Evolutionary conservation across 2,329 filamentous ascomycete species (phyloP).

Genomic region (Colletotrichum endophyticum): DNA sequence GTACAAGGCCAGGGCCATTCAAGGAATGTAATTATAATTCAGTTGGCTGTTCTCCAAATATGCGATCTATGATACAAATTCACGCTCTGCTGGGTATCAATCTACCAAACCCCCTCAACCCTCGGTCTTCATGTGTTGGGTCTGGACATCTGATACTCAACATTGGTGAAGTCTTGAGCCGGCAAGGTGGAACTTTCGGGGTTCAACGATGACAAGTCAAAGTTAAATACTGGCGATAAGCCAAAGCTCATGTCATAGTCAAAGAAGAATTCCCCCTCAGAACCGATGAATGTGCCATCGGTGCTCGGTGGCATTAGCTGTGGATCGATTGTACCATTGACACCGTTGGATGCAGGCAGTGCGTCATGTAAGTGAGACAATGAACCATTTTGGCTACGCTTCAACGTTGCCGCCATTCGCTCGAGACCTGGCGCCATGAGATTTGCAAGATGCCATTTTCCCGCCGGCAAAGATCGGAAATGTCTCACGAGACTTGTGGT

Average conservation of each 20-base stretch:
- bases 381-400: background rate
- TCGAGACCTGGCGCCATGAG: conserved; percentile 51
- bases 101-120: accelerated
- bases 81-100: background rate
- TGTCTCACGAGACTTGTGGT: conserved; percentile 40
- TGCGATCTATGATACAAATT: background rate
- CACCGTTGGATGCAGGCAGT: background rate
- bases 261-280: conserved; percentile 21
- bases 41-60: background rate
- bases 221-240: conserved; percentile 30
- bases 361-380: background rate
- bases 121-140: background rate
- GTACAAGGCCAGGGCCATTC: conserved; percentile 52
- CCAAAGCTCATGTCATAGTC: conserved; percentile 32
- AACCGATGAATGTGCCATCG: background rate
- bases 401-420: conserved; percentile 36
- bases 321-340: background rate
- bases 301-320: background rate
- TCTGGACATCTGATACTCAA: background rate
- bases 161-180: background rate
- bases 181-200: background rate
- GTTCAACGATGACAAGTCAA: conserved; percentile 25
- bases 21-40: conserved; percentile 26
- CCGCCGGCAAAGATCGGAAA: conserved; percentile 44
- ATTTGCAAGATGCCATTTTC: conserved; percentile 49